Evolutionary conservation across 768 basidiomycete species (phyloP), one percentile per base, ranked within the genome.

Genomic region (Lentinula detonsa): DNA sequence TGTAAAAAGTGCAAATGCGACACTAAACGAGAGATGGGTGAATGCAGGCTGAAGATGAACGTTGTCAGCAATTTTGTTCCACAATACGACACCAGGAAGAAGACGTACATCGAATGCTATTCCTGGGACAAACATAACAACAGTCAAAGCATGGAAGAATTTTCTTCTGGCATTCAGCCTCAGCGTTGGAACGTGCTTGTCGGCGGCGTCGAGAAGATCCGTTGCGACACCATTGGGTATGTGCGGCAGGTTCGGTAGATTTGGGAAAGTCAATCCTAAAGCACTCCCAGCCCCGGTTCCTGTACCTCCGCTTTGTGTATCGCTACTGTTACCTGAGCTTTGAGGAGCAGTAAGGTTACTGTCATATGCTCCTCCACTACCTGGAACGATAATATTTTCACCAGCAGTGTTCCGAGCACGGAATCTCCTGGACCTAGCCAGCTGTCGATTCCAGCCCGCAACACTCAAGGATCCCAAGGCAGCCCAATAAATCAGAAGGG

Each of bases 91-190:
- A n/a, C 59, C 53, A 51, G 10, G 50, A 56, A 34, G 63, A 35
- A 56, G 48, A 84, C 90, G 77, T 68, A 95, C 95, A 73, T 98
- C 97, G 70, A 93, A 73, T 1, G 87, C 91, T 61, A 98, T 85
- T 0, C 97, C 97, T 6, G 97, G 97, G 35, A 96, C 76, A 70
- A 99, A 98, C 95, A 98, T 97, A 33, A 92, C 80, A 50, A 98
- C 95, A 2, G 96, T 93, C 58, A 98, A 78, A 23, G 86, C 94
- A 75, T 99, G 97, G 75, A 99, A 99, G 74, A 91, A 98, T 74
- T 99, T 99, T 55, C 97, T 82, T 62, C 97, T 81, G 28, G 91
- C 92, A 71, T 99, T 98, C 65, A 98, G 76, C 51, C 89, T 85
- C 59, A 98, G 76, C 57, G 92, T 93, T 21, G 95, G 94, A 62